Evolutionary conservation across 345 rosid species (phyloP).

Genomic region (Corchorus olitorius): DNA sequence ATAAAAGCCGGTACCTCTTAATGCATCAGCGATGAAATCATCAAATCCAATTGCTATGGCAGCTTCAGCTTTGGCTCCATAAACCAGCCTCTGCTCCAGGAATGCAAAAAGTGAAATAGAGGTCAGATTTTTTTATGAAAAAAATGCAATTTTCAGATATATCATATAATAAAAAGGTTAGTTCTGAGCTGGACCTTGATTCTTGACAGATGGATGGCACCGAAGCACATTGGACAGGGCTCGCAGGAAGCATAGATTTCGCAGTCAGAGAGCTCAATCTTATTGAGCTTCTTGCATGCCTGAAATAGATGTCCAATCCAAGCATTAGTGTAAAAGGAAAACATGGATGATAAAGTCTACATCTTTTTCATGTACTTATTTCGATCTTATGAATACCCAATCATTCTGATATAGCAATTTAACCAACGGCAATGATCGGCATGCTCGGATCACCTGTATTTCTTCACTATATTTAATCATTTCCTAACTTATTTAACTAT

Average conservation of each 20-base stretch:
- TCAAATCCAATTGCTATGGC: slow-evolving; percentile 88
- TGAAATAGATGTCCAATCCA: slow-evolving; percentile 21
- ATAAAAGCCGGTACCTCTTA: slow-evolving; percentile 66
- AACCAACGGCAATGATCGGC: neutral
- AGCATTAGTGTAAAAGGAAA: slow-evolving; percentile 9
- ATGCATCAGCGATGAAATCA: slow-evolving; percentile 73
- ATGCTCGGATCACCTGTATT: neutral
- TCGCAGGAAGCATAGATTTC: slow-evolving; percentile 82
- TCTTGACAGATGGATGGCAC: slow-evolving; percentile 78
- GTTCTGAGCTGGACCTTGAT: slow-evolving; percentile 45
- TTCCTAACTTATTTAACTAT: neutral
- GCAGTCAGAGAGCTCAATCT: slow-evolving; percentile 67
- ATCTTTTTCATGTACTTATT: neutral
- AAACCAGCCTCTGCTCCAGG: slow-evolving; percentile 65
- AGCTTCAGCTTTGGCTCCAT: slow-evolving; percentile 87
- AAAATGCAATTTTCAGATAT: neutral
- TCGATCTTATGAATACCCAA: slow-evolving; percentile 1
- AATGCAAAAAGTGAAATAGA: neutral
- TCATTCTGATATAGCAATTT: neutral
- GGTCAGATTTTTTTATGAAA: neutral
- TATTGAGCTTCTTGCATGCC: slow-evolving; percentile 83
- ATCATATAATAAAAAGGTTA: neutral
- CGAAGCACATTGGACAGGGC: slow-evolving; percentile 87
- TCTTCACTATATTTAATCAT: neutral
- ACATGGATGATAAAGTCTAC: neutral